These are phyloP conservation scores for Beauveria scarabaeidicola DNA, from an alignment of 2,329 filamentous ascomycete genomes.

Conservation along the genomic window DNA sequence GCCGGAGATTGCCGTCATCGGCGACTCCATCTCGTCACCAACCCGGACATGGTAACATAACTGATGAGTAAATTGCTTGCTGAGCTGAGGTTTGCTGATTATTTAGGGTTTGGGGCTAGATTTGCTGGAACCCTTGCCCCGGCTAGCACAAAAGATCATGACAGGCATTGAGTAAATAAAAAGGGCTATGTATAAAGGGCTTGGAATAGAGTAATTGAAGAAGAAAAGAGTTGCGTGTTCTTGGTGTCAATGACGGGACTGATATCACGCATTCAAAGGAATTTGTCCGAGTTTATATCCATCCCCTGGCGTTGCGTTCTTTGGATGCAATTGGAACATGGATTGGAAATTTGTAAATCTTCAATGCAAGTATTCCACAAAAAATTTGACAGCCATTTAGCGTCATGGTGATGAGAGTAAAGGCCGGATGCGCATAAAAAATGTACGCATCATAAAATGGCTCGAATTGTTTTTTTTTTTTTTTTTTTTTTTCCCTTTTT, in stretches of 20 bases:
- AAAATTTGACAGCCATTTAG: too few species aligned
- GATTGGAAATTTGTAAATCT: too few species aligned
- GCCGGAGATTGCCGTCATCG: background rate
- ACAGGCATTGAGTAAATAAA: too few species aligned
- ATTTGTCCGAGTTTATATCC: too few species aligned
- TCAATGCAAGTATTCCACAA: too few species aligned
- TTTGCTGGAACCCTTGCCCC: slow-evolving; percentile 2
- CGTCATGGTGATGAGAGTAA: background rate
- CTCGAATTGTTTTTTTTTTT: background rate
- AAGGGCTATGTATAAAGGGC: too few species aligned
- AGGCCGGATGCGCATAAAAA: background rate
- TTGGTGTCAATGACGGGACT: background rate
- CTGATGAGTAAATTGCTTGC: background rate
- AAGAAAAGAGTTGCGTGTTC: background rate
- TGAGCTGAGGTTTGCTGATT: background rate
- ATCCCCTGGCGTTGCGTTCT: too few species aligned
- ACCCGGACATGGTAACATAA: background rate
- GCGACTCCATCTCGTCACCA: background rate
- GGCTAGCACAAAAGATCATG: too few species aligned
- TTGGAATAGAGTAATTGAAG: too few species aligned
- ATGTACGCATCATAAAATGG: slow-evolving; percentile 4
- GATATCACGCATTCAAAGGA: background rate
- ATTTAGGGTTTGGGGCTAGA: slow-evolving; percentile 11
- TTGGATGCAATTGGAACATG: too few species aligned
- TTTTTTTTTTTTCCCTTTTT: too few species aligned